Evolutionary conservation across 148 eudicot species (phyloP).

Genomic region (Rhododendron kiyosumense): DNA sequence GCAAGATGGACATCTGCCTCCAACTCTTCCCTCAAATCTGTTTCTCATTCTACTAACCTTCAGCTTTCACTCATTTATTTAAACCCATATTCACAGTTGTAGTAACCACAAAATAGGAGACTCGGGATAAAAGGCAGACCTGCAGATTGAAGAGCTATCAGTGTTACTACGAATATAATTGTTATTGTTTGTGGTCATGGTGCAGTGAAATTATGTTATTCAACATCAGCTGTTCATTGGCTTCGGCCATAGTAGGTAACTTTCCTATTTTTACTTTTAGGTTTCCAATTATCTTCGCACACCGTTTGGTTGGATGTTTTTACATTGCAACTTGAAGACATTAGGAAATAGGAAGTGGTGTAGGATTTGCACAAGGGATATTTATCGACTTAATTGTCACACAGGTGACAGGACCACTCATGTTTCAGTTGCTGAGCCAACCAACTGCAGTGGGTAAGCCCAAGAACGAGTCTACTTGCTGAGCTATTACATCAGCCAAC

Average conservation of each 20-base stretch:
- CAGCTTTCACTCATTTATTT: not conserved
- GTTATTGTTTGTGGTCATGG: not conserved
- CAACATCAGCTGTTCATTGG: not conserved
- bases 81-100: not conserved
- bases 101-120: not conserved
- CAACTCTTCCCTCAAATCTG: not conserved
- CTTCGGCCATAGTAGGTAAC: not conserved
- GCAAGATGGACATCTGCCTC: not conserved
- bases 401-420: not conserved
- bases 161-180: not conserved
- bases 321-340: not conserved
- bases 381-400: not conserved
- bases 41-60: not conserved
- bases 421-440: not conserved
- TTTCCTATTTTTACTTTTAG: not conserved
- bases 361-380: not conserved
- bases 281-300: not conserved
- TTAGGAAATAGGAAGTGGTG: not conserved
- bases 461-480: not conserved
- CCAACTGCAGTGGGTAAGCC: not conserved
- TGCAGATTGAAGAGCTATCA: not conserved
- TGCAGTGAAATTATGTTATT: not conserved
- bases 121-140: not conserved
- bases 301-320: not conserved
- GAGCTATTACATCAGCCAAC: not conserved